Percentiles rank a stretch among this genome's conserved stretches.
Conservation (phyloP, 2,329 filamentous ascomycete genomes). For the Colletotrichum camelliae region DNA sequence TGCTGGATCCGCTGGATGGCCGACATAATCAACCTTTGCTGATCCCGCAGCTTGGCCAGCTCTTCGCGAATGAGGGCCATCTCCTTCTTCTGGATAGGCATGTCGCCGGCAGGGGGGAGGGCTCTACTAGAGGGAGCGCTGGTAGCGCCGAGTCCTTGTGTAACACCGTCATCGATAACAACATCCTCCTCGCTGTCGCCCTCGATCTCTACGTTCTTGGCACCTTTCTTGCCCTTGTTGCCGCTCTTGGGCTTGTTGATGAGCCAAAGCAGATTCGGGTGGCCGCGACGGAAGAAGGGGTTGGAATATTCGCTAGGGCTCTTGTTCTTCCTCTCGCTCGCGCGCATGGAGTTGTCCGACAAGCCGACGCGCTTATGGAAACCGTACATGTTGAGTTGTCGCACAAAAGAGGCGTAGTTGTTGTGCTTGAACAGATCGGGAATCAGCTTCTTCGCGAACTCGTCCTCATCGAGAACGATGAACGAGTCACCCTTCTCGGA, state of each 20-base stretch:
- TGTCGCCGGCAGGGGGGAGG: constrained; percentile 48
- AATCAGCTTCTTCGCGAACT: constrained; percentile 96
- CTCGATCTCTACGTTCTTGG: constrained; percentile 70
- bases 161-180: constrained; percentile 42
- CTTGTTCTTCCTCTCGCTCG: constrained; percentile 96
- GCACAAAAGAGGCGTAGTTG: constrained; percentile 96
- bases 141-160: constrained; percentile 23
- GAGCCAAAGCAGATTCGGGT: constrained; percentile 92
- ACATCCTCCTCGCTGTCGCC: constrained; percentile 70
- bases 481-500: constrained; percentile 96
- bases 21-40: constrained; percentile 84
- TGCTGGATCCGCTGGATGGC: constrained; percentile 82
- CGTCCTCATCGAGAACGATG: constrained; percentile 95
- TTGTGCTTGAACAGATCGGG: constrained; percentile 99
- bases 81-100: constrained; percentile 71
- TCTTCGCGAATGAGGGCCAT: constrained; percentile 80
- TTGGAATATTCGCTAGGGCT: constrained; percentile 98
- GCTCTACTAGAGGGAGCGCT: constrained; percentile 36
- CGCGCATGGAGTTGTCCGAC: constrained; percentile 97
- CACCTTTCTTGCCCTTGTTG: constrained; percentile 64
- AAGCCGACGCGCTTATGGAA: constrained; percentile 96
- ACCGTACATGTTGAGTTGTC: constrained; percentile 95
- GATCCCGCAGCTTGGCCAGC: constrained; percentile 79
- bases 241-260: constrained; percentile 91
- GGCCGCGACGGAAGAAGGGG: constrained; percentile 91